Evolutionary conservation across 1,284 basidiomycete genomes (phyloP), one percentile per base, ranked within the genome.

Genomic region (Anthracocystis walkeri): DNA sequence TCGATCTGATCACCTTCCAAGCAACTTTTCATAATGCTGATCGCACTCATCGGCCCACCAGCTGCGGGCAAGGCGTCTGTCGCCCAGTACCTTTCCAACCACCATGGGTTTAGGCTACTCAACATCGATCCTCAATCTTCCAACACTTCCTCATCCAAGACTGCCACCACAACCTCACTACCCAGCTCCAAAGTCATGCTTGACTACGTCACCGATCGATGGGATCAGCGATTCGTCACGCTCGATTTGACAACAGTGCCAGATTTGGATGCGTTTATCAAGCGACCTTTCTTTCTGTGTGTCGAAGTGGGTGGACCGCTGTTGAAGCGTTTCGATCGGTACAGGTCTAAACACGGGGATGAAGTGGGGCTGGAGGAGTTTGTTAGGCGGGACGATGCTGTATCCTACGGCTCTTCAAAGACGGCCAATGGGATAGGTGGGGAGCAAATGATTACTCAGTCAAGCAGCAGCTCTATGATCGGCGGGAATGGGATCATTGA

Each of bases 211-310:
- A 99, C 97, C 4, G 88, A 88, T 66, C 89, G 93, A 76, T 99
- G 96, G 97, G 88, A 88, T 45, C 84, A 87, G 3, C 87, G 92
- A 75, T 93, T 92, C 81, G 94, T 98, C 31, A 97, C 94, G 0
- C 88, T 89, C 7, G 92, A 93, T 80, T 85, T 97, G 21, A 83
- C 85, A 52, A 90, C 89, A 0, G 86, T 86, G 31, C 66, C 69
- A 0, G 88, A 90, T n/a, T 81, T 90, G 18, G 88, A 95, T 44
- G 87, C 88, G 49, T 98, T 97, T 82, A 85, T 90, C 41, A 95
- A 92, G 82, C 88, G 97, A 10, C 96, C 96, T 0, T 98, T 94
- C 85, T 95, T 97, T 83, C 87, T 97, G 80, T 89, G 97, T 33
- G 87, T 97, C 41, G 89, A 88, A 50, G 89, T 96, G n/a, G 93